phyloP scores from a whole-genome alignment of 306 rosid genomes.

The Potentilla sterilis region DNA sequence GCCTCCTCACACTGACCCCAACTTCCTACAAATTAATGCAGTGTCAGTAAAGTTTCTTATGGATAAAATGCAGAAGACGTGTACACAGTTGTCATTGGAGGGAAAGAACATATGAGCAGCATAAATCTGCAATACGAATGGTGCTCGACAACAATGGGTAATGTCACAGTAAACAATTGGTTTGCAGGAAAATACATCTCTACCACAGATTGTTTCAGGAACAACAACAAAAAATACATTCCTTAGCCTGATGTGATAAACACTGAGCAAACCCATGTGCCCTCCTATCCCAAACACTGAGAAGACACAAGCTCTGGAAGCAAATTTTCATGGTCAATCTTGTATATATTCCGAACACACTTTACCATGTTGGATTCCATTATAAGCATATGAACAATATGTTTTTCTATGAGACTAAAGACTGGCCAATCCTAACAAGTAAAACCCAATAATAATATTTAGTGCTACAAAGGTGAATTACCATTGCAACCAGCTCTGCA shows the following conservation, averaged over 20 bases:
- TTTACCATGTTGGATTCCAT: background rate
- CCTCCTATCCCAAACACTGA: background rate
- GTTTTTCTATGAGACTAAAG: background rate
- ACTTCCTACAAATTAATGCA: slow-evolving; percentile 58
- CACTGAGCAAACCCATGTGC: background rate
- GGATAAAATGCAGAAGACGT: slow-evolving; percentile 20
- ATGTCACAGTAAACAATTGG: background rate
- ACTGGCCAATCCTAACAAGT: background rate
- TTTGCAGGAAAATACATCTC: background rate
- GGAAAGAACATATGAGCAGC: background rate
- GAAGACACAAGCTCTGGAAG: background rate
- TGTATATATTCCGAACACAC: slow-evolving; percentile 15
- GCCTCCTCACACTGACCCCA: slow-evolving; percentile 74
- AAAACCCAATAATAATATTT: slow-evolving; percentile 3
- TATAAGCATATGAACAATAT: slow-evolving; percentile 4
- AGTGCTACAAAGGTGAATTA: slow-evolving; percentile 33
- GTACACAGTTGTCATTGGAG: slow-evolving; percentile 3
- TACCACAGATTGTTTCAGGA: background rate
- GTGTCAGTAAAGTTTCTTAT: slow-evolving; percentile 10
- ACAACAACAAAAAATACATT: background rate
- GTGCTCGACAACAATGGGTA: background rate
- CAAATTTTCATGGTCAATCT: background rate
- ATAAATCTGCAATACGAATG: background rate
- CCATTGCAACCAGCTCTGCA: slow-evolving; percentile 84
- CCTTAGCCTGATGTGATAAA: background rate